Evolutionary conservation across 345 rosid genomes (phyloP), one percentile per base, ranked within the genome.

Genomic region (Arabidopsis arenosa): DNA sequence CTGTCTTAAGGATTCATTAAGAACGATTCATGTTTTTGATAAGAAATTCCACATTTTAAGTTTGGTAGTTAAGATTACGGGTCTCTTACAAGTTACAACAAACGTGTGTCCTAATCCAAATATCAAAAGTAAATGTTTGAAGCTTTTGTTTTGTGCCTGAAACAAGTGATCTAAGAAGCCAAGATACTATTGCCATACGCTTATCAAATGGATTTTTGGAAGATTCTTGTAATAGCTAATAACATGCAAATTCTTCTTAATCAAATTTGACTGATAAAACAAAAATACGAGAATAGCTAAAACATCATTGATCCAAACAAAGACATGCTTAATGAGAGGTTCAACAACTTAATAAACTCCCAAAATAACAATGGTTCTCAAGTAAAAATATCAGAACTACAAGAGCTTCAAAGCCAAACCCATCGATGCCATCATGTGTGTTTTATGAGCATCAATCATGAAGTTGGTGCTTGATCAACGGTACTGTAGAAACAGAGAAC

Each of bases 401-500:
- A 36, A 26, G 9, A 49, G 51, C 9, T 37, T 37, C 9, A 26
- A 12, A 51, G 43, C 40, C 18, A 28, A 13, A 14, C 51, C 8
- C 58, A 47, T 61, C 8, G 58, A 61, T 0, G 18, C 39, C 45
- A 44, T 44, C 33, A 35, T 13, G 26, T 56, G 57, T 37, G 53
- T 32, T n/a, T 35, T 7, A 7, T 7, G 43, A 57, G 57, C 67
- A 71, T 60, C 67, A 9, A 47, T 61, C 12, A 23, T 1, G 60
- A 47, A 17, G 1, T 4, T n/a, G 10, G 15, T 72, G 41, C 13
- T 2, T 62, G 15, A 18, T 73, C 5, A 73, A 63, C 77, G 77
- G 70, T 73, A 73, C 77, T 73, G 70, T 13, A 63, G 9, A 63
- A 17, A 32, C 45, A 23, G 5, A 53, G 13, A 5, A 43, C 41